A percentile compares a stretch with the other conserved stretches of the same genome.
phyloP scores from a whole-genome alignment of 176 grass and related monocot genomes.

The Triticum dicoccoides region DNA sequence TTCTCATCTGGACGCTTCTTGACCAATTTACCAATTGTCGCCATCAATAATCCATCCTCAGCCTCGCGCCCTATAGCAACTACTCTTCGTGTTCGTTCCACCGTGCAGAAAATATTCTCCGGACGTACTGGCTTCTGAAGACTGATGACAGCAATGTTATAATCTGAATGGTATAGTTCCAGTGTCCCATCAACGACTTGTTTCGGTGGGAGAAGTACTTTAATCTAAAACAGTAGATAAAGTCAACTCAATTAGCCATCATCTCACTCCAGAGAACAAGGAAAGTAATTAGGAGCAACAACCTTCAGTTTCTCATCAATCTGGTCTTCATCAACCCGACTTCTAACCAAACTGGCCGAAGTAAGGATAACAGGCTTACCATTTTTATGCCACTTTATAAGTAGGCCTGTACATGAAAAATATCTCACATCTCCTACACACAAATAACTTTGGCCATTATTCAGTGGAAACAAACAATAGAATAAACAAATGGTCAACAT shows the following conservation, averaged over 20 bases:
- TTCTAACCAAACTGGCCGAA: slow-evolving; percentile 28
- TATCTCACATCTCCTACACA: not conserved
- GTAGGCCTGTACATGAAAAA: not conserved
- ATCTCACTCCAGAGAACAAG: not conserved
- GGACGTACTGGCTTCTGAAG: not conserved
- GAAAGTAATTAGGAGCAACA: not conserved
- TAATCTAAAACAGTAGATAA: slow-evolving; percentile 10
- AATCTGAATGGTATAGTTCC: slow-evolving; percentile 13
- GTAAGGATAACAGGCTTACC: not conserved
- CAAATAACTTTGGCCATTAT: not conserved
- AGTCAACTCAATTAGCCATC: not conserved
- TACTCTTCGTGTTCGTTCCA: not conserved
- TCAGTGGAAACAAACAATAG: not conserved
- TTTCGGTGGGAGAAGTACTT: slow-evolving; percentile 15
- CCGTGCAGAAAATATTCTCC: not conserved
- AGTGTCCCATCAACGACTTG: not conserved
- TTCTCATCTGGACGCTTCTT: too few relatives aligned
- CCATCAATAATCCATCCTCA: too few relatives aligned
- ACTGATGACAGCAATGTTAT: slow-evolving; percentile 35
- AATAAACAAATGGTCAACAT: not conserved
- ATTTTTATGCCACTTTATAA: not conserved
- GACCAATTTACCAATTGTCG: too few relatives aligned
- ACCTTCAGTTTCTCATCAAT: not conserved
- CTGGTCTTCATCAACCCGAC: not conserved
- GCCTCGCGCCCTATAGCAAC: too few relatives aligned